phyloP scores from a whole-genome alignment of 345 rosid genomes.

The Durio zibethinus region DNA sequence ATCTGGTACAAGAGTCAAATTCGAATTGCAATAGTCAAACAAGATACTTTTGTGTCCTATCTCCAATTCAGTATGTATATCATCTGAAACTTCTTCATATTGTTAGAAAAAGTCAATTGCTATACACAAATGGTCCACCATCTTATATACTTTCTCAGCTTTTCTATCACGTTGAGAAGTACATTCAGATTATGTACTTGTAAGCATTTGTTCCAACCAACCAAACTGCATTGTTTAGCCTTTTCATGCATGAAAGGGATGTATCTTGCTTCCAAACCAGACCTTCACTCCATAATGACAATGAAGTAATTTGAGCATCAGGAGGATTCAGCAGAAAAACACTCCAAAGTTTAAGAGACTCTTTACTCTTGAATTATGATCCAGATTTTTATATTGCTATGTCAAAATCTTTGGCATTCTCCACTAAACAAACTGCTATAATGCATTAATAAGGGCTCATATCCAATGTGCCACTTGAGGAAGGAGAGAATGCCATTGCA shows the following conservation, averaged over 20 bases:
- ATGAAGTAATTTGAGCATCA: not conserved
- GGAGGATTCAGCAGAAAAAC: not conserved
- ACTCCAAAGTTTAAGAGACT: slow-evolving; percentile 15
- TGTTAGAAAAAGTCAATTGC: not conserved
- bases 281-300: slow-evolving; percentile 13
- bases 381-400: slow-evolving; percentile 18
- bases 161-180: slow-evolving; percentile 4
- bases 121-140: not conserved
- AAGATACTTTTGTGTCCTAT: not conserved
- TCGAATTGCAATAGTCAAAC: not conserved
- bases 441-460: slow-evolving; percentile 27
- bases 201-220: slow-evolving; percentile 2
- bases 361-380: slow-evolving; percentile 26
- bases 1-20: not conserved
- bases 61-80: slow-evolving; percentile 13
- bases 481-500: slow-evolving; percentile 34
- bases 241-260: slow-evolving; percentile 7
- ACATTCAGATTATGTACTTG: not conserved
- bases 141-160: not conserved
- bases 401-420: slow-evolving; percentile 24
- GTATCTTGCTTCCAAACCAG: slow-evolving; percentile 14
- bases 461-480: slow-evolving; percentile 31
- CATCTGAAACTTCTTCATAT: not conserved
- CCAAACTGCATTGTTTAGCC: not conserved
- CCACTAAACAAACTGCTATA: slow-evolving; percentile 21